Evolutionary conservation across 495 filamentous ascomycete species (phyloP), one percentile per base, ranked within the genome.

Genomic region (Hypoxylon cercidicola): DNA sequence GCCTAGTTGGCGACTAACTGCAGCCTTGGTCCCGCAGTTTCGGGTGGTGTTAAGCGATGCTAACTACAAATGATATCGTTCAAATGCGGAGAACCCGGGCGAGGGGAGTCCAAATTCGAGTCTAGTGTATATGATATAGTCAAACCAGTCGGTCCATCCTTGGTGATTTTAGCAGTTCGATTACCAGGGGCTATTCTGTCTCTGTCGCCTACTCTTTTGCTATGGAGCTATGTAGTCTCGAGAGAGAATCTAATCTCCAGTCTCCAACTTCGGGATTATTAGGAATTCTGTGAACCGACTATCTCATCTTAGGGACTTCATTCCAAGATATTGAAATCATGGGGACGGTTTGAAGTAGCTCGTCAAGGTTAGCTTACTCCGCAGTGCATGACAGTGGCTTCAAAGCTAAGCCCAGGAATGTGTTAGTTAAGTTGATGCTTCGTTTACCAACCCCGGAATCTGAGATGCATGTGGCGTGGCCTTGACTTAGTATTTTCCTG

Each of bases 331-430:
- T 43, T 19, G 23, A 49, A 55, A 51, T 47, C 59, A 59, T 50
- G 58, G 48, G 49, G 49, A 20, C 45, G 32, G 55, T 51, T 20
- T 19, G 52, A 30, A 56, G 35, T 60, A 68, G 44, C 65, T 40
- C 19, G 18, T 30, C 64, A 43, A 35, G 55, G 65, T 64, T 68
- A 64, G 65, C 46, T 37, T 43, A 55, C 65, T 68, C 65, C 65
- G 65, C 65, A 64, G 9, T 16, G 44, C 60, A 44, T 60, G 45
- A 46, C 55, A 41, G 55, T 40, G 46, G 49, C 23, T 46, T 67
- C 28, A 44, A 60, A 68, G 32, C 60, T 68, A 64, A 56, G 54
- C 9, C 65, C 60, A 64, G 46, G 55, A 68, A 55, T 43, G 40
- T 37, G 30, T 39, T 68, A 68, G 60, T 60, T 55, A 13, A 55